Evolutionary conservation across 768 basidiomycete species (phyloP).

Genomic region (Boletellus sp.): DNA sequence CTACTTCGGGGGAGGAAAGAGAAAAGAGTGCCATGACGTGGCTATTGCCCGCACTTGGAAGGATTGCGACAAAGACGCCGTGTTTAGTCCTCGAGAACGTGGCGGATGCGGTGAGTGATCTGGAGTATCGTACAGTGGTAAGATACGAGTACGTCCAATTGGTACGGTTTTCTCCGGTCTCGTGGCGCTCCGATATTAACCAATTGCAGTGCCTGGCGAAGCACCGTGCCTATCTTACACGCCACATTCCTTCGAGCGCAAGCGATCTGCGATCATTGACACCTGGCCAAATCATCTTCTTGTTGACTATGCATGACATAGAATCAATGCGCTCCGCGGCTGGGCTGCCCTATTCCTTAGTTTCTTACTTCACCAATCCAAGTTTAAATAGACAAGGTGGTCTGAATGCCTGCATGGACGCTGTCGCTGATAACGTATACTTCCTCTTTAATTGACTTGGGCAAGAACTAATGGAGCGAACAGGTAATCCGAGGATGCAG

Average conservation of each 20-base stretch:
- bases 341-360: conserved; percentile 76
- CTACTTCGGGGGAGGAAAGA: conserved; percentile 37
- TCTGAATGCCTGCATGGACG: conserved; percentile 76
- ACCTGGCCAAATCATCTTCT: conserved; percentile 80
- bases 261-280: conserved; percentile 72
- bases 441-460: not conserved
- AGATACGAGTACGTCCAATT: conserved; percentile 79
- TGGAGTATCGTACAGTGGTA: conserved; percentile 91
- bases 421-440: conserved; percentile 77
- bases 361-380: conserved; percentile 84
- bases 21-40: conserved; percentile 71
- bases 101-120: conserved; percentile 78
- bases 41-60: conserved; percentile 69
- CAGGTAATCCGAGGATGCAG: conserved; percentile 81
- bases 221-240: conserved; percentile 62
- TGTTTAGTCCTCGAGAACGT: conserved; percentile 77
- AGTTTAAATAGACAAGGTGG: conserved; percentile 70
- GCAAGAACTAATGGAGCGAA: not conserved
- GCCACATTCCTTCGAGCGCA: conserved; percentile 60
- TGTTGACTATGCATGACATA: conserved; percentile 82
- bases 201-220: conserved; percentile 58
- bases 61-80: conserved; percentile 86
- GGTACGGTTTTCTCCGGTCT: conserved; percentile 39
- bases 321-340: conserved; percentile 81
- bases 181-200: conserved; percentile 1